Percentiles rank a stretch among this genome's conserved stretches.
phyloP scores from a whole-genome alignment of 2,329 filamentous ascomycete genomes.

The Calonectria leucothoes region DNA sequence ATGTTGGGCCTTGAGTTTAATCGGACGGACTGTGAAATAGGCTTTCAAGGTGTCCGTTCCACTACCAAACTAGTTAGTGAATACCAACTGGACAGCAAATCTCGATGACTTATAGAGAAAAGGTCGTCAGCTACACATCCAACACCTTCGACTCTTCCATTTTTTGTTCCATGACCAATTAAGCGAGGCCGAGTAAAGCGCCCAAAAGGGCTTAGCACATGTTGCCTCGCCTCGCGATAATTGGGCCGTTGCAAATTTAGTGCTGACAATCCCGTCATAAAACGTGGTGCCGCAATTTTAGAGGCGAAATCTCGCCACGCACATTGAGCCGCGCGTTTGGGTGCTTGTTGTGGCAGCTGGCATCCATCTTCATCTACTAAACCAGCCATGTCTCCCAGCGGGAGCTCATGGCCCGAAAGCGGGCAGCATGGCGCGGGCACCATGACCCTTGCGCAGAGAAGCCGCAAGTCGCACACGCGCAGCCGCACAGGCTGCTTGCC shows the following conservation, averaged over 20 bases:
- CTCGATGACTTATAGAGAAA: too few relatives aligned
- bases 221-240: not conserved
- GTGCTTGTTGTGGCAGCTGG: not conserved
- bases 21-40: not conserved
- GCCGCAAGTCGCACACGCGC: constrained; percentile 23
- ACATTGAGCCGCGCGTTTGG: not conserved
- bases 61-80: too few relatives aligned
- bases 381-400: not conserved
- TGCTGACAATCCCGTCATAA: not conserved
- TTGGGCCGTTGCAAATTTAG: not conserved
- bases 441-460: not conserved
- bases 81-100: too few relatives aligned
- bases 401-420: not conserved
- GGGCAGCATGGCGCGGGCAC: not conserved
- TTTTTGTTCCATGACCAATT: not conserved
- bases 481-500: constrained; percentile 37
- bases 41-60: not conserved
- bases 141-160: too few relatives aligned
- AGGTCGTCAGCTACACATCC: not conserved
- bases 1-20: not conserved
- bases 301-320: not conserved
- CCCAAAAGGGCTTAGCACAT: constrained; percentile 19
- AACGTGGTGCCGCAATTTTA: not conserved
- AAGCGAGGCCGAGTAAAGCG: constrained; percentile 22
- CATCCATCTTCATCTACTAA: not conserved